Evolutionary conservation across 257 asterid genomes (phyloP).

Genomic region (Capsicum pubescens): DNA sequence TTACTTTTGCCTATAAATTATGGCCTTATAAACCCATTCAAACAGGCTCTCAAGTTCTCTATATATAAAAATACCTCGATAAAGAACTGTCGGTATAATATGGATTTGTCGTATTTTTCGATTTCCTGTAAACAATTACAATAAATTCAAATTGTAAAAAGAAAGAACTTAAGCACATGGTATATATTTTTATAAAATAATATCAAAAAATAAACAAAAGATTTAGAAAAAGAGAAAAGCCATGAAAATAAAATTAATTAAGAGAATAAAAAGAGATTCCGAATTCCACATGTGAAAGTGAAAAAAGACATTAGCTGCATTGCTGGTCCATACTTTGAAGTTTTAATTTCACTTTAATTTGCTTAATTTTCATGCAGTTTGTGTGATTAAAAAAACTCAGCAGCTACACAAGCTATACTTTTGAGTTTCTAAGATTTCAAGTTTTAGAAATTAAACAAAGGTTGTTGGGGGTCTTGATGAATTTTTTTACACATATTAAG

Average conservation of each 20-base stretch:
- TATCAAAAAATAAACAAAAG: not conserved
- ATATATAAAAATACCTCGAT: no score
- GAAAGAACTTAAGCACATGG: not conserved
- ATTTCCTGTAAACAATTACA: no score
- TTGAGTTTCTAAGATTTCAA: not conserved
- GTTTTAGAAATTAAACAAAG: not conserved
- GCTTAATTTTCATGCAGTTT: no score
- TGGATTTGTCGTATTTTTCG: no score
- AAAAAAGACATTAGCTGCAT: not conserved
- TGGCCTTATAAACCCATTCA: no score
- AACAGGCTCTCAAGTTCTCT: no score
- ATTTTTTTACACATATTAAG: no score
- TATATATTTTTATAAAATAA: not conserved
- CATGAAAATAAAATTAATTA: not conserved
- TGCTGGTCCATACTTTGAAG: not conserved
- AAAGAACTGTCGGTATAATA: no score
- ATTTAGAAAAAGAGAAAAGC: not conserved
- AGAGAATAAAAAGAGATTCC: not conserved
- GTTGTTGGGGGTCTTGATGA: no score
- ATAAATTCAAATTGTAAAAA: not conserved
- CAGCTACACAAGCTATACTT: not conserved
- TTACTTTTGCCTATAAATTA: no score
- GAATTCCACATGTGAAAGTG: conserved; percentile 2
- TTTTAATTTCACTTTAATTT: no score
- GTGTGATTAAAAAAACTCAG: no score